Evolutionary conservation across 352 stramenopile species (phyloP).

Genomic region (Sclerospora graminicola): DNA sequence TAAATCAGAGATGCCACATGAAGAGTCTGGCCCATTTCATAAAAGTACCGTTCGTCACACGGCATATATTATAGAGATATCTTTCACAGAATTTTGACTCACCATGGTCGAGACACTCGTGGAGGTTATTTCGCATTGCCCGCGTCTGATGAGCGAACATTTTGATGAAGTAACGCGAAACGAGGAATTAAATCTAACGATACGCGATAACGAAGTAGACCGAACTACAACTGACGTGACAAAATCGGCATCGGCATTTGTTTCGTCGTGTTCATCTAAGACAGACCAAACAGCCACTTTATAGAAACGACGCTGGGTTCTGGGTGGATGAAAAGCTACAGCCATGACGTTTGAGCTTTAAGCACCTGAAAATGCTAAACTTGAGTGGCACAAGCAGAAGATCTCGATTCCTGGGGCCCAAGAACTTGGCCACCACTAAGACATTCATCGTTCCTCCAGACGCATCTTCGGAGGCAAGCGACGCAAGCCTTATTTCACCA

Average conservation of each 20-base stretch:
- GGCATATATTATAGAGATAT: no score
- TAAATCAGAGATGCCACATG: no score
- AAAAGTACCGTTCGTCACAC: no score
- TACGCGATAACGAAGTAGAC: constrained; percentile 13
- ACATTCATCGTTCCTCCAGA: no score
- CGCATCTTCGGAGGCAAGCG: no score
- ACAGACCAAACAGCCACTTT: constrained; percentile 14
- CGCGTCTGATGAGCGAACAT: no score
- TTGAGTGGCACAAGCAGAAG: constrained; percentile 12
- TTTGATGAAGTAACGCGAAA: not conserved
- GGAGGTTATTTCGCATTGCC: no score
- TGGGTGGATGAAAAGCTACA: constrained; percentile 65
- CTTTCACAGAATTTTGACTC: no score
- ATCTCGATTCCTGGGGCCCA: constrained; percentile 41
- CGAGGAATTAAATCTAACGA: not conserved
- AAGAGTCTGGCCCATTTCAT: no score
- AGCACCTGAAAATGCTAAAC: constrained; percentile 47
- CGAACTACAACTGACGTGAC: constrained; percentile 16
- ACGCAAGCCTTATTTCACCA: no score
- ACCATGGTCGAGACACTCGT: no score
- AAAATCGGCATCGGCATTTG: constrained; percentile 11
- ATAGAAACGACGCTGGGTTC: constrained; percentile 33
- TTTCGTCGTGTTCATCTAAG: constrained; percentile 8
- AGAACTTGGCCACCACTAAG: no score
- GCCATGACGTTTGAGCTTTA: constrained; percentile 63